A percentile compares a stretch with the other conserved stretches of the same genome.
These are phyloP conservation scores for Psilocybe mexicana DNA, from an alignment of 1,284 basidiomycete species.

Conservation along the genomic window DNA sequence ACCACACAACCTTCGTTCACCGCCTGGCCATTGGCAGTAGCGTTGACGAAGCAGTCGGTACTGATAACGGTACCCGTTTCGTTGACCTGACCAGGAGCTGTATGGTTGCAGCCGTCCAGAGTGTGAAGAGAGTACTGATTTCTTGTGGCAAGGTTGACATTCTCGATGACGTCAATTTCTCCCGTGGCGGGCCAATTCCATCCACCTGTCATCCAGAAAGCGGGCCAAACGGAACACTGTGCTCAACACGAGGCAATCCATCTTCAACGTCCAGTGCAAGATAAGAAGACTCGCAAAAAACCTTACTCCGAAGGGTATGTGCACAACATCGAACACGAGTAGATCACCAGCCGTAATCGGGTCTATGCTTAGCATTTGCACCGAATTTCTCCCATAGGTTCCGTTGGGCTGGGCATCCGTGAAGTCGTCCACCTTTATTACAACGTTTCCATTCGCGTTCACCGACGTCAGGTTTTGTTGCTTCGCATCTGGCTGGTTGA, in stretches of 20 bases:
- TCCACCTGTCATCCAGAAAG: constrained; percentile 30
- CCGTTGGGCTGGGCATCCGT: constrained; percentile 11
- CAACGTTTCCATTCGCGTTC: constrained; percentile 14
- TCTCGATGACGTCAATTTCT: constrained; percentile 15
- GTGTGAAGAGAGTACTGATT: constrained; percentile 15
- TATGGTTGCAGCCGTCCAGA: constrained; percentile 11
- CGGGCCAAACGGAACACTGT: constrained; percentile 26
- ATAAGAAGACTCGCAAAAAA: not conserved
- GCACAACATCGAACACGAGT: constrained; percentile 11
- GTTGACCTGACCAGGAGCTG: constrained; percentile 27
- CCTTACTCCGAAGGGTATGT: constrained; percentile 13
- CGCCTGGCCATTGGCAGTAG: not conserved
- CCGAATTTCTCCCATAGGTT: constrained; percentile 16
- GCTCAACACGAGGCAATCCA: not conserved
- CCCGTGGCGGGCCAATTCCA: constrained; percentile 48
- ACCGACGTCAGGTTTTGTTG: constrained; percentile 15
- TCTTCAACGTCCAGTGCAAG: not conserved
- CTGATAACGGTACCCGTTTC: constrained; percentile 53
- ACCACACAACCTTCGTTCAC: constrained; percentile 49
- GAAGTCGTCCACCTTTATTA: constrained; percentile 27
- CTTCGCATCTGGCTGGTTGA: not conserved
- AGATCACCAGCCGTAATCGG: constrained; percentile 8
- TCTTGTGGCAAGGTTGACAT: constrained; percentile 10
- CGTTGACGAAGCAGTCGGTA: constrained; percentile 7
- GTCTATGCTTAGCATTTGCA: constrained; percentile 15